Conservation (phyloP, 305 asterid species). For the Plantago coronopus region DNA sequence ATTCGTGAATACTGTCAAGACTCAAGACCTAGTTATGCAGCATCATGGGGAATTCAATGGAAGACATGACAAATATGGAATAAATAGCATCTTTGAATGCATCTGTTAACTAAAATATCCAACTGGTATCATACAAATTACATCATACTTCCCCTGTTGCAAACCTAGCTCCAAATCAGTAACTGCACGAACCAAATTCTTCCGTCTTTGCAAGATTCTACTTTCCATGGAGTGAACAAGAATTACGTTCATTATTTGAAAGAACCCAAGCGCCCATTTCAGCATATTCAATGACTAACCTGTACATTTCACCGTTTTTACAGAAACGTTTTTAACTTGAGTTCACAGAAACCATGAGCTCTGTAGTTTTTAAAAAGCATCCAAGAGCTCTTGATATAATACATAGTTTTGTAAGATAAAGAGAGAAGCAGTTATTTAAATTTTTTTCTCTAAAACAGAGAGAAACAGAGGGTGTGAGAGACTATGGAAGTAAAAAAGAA, state of each 20-base stretch:
- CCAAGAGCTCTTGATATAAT: constrained; percentile 25
- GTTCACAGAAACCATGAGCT: constrained; percentile 18
- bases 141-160: not conserved
- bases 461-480: not conserved
- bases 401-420: constrained; percentile 17
- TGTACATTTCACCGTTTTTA: constrained; percentile 49
- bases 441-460: constrained; percentile 3
- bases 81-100: not conserved
- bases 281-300: constrained; percentile 27
- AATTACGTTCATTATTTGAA: not conserved
- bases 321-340: not conserved
- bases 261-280: constrained; percentile 17
- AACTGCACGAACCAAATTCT: too few relatives aligned
- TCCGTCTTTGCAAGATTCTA: not conserved
- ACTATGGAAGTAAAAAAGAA: not conserved
- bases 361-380: constrained; percentile 18
- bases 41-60: not conserved
- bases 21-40: not conserved
- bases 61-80: not conserved
- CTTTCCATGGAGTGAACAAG: not conserved
- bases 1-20: not conserved
- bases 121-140: not conserved
- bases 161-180: not conserved
- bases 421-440: constrained; percentile 19
- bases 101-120: not conserved